A percentile compares a stretch with the other conserved stretches of the same genome.
These are phyloP conservation scores for Wallacemonas sp. DNA, from an alignment of 208 protist genomes.

Conservation along the genomic window DNA sequence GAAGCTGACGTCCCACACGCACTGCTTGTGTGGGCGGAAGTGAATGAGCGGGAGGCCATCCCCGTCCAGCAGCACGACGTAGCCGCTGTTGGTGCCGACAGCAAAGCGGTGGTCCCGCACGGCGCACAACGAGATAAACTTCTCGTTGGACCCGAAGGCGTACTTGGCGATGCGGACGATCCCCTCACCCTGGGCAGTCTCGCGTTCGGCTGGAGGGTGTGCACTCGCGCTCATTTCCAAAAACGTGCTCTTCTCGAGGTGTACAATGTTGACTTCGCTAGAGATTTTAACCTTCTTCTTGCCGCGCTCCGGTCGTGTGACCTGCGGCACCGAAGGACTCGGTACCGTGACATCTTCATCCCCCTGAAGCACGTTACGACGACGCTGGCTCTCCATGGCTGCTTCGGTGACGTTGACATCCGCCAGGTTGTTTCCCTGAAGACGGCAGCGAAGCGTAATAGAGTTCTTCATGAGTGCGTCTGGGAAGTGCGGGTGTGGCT, in stretches of 20 bases:
- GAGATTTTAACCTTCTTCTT: conserved; percentile 83
- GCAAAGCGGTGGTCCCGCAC: conserved; percentile 80
- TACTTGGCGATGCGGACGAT: conserved; percentile 82
- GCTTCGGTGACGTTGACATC: conserved; percentile 70
- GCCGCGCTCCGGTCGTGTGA: conserved; percentile 22
- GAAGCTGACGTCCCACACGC: conserved; percentile 88
- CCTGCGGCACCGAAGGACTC: conserved; percentile 29
- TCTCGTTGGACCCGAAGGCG: conserved; percentile 78
- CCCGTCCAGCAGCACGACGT: conserved; percentile 83
- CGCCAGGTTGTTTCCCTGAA: conserved; percentile 53
- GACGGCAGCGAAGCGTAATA: conserved; percentile 77
- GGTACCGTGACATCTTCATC: conserved; percentile 21
- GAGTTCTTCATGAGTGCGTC: conserved; percentile 69
- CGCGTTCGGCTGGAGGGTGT: conserved; percentile 36
- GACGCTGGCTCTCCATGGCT: conserved; percentile 52
- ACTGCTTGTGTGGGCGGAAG: conserved; percentile 87
- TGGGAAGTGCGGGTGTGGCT: conserved; percentile 89
- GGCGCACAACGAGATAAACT: conserved; percentile 88
- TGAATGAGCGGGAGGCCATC: conserved; percentile 87
- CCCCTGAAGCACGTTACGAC: conserved; percentile 47
- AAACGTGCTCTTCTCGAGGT: conserved; percentile 85
- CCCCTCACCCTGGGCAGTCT: conserved; percentile 50
- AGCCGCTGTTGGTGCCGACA: conserved; percentile 86
- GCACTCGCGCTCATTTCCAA: conserved; percentile 86
- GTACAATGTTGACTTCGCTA: conserved; percentile 85